These are phyloP conservation scores for Dactylellina drechsleri DNA, from an alignment of 2,329 filamentous ascomycete species.

Conservation along the genomic window DNA sequence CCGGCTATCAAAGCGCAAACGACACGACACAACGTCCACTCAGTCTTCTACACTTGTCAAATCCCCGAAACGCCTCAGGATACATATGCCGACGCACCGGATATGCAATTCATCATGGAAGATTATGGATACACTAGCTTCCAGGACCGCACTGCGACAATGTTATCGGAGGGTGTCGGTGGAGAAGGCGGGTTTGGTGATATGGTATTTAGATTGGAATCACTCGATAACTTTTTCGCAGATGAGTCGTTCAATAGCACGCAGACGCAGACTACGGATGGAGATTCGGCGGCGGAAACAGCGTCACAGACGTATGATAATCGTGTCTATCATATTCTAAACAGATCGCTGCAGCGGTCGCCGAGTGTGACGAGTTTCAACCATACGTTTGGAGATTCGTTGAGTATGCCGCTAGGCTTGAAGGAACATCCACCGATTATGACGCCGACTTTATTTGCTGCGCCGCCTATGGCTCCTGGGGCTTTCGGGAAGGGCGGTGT, in stretches of 20 bases:
- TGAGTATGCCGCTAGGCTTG: conserved; percentile 55
- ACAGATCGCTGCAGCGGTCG: conserved; percentile 58
- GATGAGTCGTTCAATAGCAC: conserved; percentile 62
- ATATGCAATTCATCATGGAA: conserved; percentile 91
- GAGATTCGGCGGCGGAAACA: conserved; percentile 55
- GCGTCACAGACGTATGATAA: conserved; percentile 59
- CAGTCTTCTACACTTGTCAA: conserved; percentile 93
- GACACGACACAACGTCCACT: conserved; percentile 91
- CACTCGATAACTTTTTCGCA: conserved; percentile 68
- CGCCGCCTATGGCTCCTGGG: conserved; percentile 55
- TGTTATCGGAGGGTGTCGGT: conserved; percentile 85
- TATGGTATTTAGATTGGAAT: conserved; percentile 72
- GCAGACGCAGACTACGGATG: conserved; percentile 56
- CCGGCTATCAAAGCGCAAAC: conserved; percentile 87
- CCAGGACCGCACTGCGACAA: conserved; percentile 81
- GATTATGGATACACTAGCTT: conserved; percentile 75
- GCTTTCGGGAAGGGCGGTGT: conserved; percentile 45
- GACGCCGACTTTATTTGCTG: conserved; percentile 59
- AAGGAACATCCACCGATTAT: conserved; percentile 57
- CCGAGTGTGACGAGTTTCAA: conserved; percentile 59
- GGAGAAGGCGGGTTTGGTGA: conserved; percentile 79
- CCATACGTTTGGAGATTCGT: conserved; percentile 58
- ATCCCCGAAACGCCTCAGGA: conserved; percentile 71
- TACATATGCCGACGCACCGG: conserved; percentile 72
- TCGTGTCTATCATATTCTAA: conserved; percentile 58